Percentiles rank a stretch among this genome's conserved stretches.
These are phyloP conservation scores for Onygenales sp. DNA, from an alignment of 2,329 filamentous ascomycete genomes.

Conservation along the genomic window DNA sequence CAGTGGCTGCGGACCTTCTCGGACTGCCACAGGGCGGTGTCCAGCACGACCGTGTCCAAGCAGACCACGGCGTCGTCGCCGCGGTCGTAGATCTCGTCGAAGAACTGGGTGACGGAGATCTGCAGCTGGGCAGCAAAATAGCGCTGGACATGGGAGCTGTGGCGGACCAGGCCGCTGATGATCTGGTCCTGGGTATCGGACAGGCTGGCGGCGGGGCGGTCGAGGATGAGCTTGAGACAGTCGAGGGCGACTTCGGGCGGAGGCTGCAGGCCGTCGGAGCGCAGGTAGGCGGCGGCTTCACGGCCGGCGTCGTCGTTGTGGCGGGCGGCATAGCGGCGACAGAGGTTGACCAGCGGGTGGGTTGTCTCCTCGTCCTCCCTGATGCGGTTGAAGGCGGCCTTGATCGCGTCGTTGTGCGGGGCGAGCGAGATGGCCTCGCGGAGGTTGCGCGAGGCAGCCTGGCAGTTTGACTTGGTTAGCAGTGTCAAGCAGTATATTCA, in stretches of 20 bases:
- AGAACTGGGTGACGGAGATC: conserved; percentile 36
- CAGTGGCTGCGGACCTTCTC: conserved; percentile 34
- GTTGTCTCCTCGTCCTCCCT: conserved; percentile 31
- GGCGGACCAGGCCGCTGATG: conserved; percentile 36
- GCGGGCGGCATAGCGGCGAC: conserved; percentile 31
- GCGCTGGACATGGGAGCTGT: conserved; percentile 33
- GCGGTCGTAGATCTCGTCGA: conserved; percentile 39
- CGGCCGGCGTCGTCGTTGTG: conserved; percentile 35
- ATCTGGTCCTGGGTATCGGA: conserved; percentile 37
- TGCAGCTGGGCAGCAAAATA: conserved; percentile 35
- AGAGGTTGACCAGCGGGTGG: conserved; percentile 36
- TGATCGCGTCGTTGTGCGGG: conserved; percentile 35
- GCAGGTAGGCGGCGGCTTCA: conserved; percentile 34
- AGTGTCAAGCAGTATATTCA: conserved; percentile 4
- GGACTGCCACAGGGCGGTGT: conserved; percentile 35
- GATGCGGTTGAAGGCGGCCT: conserved; percentile 36
- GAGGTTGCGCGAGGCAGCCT: conserved; percentile 39
- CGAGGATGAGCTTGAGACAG: conserved; percentile 34
- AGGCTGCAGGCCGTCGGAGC: conserved; percentile 33
- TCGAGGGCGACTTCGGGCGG: conserved; percentile 34
- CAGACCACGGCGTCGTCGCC: conserved; percentile 39
- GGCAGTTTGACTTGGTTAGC: not conserved
- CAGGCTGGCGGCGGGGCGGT: conserved; percentile 24
- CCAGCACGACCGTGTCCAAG: conserved; percentile 37
- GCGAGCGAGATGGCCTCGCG: conserved; percentile 40